Conservation (phyloP, 2,329 filamentous ascomycete species). For the Malbranchea cinnamomea region DNA sequence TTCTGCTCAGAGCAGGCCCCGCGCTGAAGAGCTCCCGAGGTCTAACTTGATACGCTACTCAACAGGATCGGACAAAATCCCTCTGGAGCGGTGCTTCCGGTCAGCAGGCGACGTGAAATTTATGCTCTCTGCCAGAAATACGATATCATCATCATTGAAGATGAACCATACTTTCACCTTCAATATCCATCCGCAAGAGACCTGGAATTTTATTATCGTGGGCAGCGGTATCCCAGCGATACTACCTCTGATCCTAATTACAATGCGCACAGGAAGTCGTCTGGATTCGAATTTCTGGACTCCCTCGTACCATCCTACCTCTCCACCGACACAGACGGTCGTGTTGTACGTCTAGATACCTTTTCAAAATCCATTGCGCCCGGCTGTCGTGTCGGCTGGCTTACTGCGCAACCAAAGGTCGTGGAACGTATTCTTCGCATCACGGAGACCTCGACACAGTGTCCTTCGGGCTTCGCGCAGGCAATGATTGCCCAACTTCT, state of each 20-base stretch:
- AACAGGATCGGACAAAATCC: constrained; percentile 76
- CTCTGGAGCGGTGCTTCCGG: constrained; percentile 58
- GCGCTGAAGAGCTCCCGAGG: not conserved
- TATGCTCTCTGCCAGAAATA: constrained; percentile 70
- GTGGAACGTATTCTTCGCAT: constrained; percentile 61
- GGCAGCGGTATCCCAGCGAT: constrained; percentile 15
- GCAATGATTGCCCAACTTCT: constrained; percentile 63
- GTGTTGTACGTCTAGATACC: constrained; percentile 79
- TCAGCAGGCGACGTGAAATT: constrained; percentile 60
- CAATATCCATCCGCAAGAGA: constrained; percentile 62
- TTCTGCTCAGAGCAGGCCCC: constrained; percentile 13
- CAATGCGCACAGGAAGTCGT: constrained; percentile 33
- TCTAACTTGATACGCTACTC: not conserved
- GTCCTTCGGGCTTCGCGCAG: constrained; percentile 83
- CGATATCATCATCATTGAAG: constrained; percentile 82
- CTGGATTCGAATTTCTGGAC: constrained; percentile 67
- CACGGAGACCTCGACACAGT: constrained; percentile 63
- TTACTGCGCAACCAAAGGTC: constrained; percentile 67
- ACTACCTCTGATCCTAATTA: constrained; percentile 24
- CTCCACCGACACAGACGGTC: constrained; percentile 66
- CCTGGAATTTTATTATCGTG: constrained; percentile 19
- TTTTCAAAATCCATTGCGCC: constrained; percentile 90
- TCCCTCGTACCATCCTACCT: constrained; percentile 69
- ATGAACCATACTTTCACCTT: constrained; percentile 92
- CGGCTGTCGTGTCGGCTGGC: constrained; percentile 79